phyloP scores from a whole-genome alignment of 805 yeast genomes.

The Metschnikowia lunata region DNA sequence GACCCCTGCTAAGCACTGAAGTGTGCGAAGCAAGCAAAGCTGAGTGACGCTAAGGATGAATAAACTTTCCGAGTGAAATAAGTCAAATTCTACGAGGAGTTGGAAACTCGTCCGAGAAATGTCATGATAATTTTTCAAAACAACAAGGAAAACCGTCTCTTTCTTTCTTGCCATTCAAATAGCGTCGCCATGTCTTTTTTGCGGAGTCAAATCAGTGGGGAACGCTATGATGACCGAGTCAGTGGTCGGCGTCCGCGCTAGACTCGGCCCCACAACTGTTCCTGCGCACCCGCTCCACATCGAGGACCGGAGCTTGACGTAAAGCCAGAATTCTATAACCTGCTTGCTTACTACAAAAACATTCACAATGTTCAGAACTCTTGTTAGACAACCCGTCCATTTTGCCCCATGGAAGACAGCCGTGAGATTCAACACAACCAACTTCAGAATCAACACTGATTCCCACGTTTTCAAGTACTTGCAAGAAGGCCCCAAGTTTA shows the following conservation, averaged over 20 bases:
- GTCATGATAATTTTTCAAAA: too few species aligned
- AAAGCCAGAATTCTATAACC: background rate
- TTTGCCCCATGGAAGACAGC: conserved; percentile 13
- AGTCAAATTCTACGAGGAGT: too few species aligned
- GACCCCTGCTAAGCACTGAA: too few species aligned
- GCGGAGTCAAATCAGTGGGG: too few species aligned
- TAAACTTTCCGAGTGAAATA: too few species aligned
- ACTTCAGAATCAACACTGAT: conserved; percentile 34
- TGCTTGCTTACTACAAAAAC: background rate
- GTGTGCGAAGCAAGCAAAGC: too few species aligned
- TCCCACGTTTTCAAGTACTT: conserved; percentile 38
- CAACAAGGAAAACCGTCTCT: too few species aligned
- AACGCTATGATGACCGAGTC: background rate
- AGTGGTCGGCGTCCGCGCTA: background rate
- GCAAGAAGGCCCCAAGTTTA: conserved; percentile 40
- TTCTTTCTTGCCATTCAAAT: too few species aligned
- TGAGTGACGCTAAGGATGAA: too few species aligned
- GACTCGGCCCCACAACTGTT: conserved; percentile 1
- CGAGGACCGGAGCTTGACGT: background rate
- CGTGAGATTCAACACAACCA: conserved; percentile 26
- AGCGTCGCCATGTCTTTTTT: too few species aligned
- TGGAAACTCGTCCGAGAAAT: too few species aligned
- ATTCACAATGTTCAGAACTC: conserved; percentile 14
- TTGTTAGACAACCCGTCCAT: conserved; percentile 15
- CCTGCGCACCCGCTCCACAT: conserved; percentile 1